These are phyloP conservation scores for Lyophyllum decastes DNA, from an alignment of 768 basidiomycete genomes.

Conservation along the genomic window DNA sequence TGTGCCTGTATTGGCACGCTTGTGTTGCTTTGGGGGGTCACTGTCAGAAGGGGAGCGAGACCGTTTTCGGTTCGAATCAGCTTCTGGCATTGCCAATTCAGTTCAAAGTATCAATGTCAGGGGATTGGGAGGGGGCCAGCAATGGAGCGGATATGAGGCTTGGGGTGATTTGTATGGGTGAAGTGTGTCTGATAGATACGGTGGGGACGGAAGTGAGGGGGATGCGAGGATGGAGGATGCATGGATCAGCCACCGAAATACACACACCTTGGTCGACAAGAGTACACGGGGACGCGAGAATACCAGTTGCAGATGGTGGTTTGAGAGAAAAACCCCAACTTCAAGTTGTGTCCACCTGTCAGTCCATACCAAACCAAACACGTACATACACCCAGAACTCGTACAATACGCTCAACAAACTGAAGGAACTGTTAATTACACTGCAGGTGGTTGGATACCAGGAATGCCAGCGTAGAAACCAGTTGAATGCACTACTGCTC, in stretches of 20 bases:
- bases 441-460: background rate
- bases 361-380: constrained; percentile 10
- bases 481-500: too few species aligned
- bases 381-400: constrained; percentile 8
- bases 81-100: constrained; percentile 83
- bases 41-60: constrained; percentile 85
- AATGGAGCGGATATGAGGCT: constrained; percentile 41
- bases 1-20: constrained; percentile 83
- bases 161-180: constrained; percentile 42
- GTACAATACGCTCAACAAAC: background rate
- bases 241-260: constrained; percentile 24
- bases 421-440: background rate
- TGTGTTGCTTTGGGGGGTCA: constrained; percentile 78
- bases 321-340: background rate
- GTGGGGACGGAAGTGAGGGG: constrained; percentile 58
- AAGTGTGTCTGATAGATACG: constrained; percentile 51
- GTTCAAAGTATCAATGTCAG: constrained; percentile 36
- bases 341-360: background rate
- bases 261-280: constrained; percentile 22
- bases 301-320: background rate
- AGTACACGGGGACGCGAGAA: background rate
- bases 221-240: constrained; percentile 55
- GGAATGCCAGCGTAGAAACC: background rate
- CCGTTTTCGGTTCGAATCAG: constrained; percentile 81
- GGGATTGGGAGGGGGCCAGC: constrained; percentile 40